A percentile compares a stretch with the other conserved stretches of the same genome.
These are phyloP conservation scores for Fraxinus sp. DNA, from an alignment of 305 asterid genomes.

Conservation along the genomic window DNA sequence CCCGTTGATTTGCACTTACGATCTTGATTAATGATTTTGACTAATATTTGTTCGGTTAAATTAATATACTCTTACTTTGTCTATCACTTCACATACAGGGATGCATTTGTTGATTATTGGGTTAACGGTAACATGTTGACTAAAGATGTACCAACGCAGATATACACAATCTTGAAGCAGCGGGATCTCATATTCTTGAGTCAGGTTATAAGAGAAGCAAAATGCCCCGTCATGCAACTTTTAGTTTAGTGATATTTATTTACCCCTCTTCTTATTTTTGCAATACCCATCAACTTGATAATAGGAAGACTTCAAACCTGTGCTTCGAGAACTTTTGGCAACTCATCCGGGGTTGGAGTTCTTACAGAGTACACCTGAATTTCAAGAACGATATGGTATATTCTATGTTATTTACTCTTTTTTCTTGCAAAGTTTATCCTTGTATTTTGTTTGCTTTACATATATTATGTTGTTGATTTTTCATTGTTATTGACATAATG, in stretches of 20 bases:
- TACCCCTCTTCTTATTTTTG: conserved; percentile 16
- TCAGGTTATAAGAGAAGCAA: conserved; percentile 46
- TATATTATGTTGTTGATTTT: conserved; percentile 2
- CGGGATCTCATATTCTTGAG: conserved; percentile 54
- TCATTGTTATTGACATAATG: not conserved
- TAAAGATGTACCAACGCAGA: conserved; percentile 72
- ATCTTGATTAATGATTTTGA: conserved; percentile 18
- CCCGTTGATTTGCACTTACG: conserved; percentile 10
- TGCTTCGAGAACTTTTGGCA: conserved; percentile 83
- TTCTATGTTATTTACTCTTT: conserved; percentile 14
- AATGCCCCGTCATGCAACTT: conserved; percentile 8
- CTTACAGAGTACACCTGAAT: conserved; percentile 90
- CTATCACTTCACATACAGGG: conserved; percentile 49
- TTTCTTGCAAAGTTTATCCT: not conserved
- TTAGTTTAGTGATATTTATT: conserved; percentile 14
- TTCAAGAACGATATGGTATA: conserved; percentile 95
- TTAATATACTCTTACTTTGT: conserved; percentile 23
- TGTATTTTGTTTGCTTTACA: not conserved
- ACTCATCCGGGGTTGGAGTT: conserved; percentile 94
- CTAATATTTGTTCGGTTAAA: conserved; percentile 18
- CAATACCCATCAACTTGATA: conserved; percentile 27
- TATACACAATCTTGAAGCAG: conserved; percentile 77
- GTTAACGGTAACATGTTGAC: conserved; percentile 74
- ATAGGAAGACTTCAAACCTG: conserved; percentile 83
- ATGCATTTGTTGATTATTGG: conserved; percentile 90